A percentile compares a stretch with the other conserved stretches of the same genome.
phyloP scores from a whole-genome alignment of 2,329 filamentous ascomycete species.

The Colletotrichum zoysiae region DNA sequence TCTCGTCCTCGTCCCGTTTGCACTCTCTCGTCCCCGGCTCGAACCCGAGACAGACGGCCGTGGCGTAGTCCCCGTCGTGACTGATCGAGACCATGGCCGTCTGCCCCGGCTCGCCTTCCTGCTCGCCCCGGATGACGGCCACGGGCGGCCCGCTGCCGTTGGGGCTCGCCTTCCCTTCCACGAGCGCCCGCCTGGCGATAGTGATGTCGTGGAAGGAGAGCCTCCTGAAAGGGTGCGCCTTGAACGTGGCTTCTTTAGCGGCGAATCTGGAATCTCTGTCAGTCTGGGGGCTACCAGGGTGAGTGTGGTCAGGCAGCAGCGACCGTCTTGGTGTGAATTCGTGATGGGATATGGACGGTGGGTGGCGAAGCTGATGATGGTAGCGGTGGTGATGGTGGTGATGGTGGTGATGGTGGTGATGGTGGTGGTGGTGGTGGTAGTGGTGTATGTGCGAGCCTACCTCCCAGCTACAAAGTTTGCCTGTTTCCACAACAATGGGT shows the following conservation, averaged over 20 bases:
- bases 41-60: constrained; percentile 73
- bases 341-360: background rate
- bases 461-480: constrained; percentile 60
- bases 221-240: constrained; percentile 72
- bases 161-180: constrained; percentile 44
- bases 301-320: background rate
- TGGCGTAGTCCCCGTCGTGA: constrained; percentile 88
- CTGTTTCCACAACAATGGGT: constrained; percentile 52
- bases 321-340: background rate
- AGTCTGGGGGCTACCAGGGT: background rate
- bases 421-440: background rate
- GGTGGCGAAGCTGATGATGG: background rate
- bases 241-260: constrained; percentile 81
- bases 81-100: constrained; percentile 83
- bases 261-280: constrained; percentile 65
- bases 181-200: constrained; percentile 50
- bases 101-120: constrained; percentile 54
- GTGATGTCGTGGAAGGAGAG: constrained; percentile 73
- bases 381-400: background rate
- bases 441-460: constrained; percentile 47
- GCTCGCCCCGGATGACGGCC: constrained; percentile 55
- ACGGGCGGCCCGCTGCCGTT: constrained; percentile 58
- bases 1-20: background rate
- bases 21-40: constrained; percentile 39
- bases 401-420: background rate